phyloP scores from a whole-genome alignment of 176 grass and related monocot species.

The Zoysia japonica region DNA sequence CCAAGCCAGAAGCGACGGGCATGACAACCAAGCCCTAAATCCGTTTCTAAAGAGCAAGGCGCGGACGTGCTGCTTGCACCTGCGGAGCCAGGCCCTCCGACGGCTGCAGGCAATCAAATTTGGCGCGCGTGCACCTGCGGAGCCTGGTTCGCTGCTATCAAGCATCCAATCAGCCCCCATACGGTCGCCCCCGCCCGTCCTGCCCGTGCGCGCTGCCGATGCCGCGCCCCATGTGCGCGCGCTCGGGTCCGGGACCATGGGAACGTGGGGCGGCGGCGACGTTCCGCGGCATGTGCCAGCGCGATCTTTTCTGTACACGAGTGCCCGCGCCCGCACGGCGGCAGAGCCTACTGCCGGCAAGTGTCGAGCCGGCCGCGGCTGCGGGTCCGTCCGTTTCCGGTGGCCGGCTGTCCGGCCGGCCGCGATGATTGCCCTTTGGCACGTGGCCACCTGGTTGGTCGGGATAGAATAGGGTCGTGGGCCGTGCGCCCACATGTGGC shows the following conservation, averaged over 20 bases:
- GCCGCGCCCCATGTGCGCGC: constrained; percentile 31
- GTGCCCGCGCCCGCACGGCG: not conserved
- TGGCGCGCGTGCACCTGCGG: no score
- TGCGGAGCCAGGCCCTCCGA: no score
- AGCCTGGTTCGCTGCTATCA: no score
- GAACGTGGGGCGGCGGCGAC: constrained; percentile 25
- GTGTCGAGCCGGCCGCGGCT: constrained; percentile 1
- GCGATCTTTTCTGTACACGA: constrained; percentile 2
- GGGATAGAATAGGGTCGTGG: not conserved
- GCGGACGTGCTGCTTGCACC: no score
- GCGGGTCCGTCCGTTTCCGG: not conserved
- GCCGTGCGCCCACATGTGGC: not conserved
- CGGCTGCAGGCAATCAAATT: no score
- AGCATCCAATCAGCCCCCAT: no score
- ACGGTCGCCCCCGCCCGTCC: no score
- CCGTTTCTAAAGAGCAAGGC: no score
- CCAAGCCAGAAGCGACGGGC: no score
- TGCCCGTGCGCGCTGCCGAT: not conserved
- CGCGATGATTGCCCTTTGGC: constrained; percentile 10
- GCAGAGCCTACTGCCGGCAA: not conserved
- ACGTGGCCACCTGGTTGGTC: constrained; percentile 18
- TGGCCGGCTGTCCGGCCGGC: not conserved
- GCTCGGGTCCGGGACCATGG: constrained; percentile 13
- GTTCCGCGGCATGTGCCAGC: not conserved
- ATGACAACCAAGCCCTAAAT: no score